Conservation (phyloP, 345 rosid species). For the Lumnitzera littorea region DNA sequence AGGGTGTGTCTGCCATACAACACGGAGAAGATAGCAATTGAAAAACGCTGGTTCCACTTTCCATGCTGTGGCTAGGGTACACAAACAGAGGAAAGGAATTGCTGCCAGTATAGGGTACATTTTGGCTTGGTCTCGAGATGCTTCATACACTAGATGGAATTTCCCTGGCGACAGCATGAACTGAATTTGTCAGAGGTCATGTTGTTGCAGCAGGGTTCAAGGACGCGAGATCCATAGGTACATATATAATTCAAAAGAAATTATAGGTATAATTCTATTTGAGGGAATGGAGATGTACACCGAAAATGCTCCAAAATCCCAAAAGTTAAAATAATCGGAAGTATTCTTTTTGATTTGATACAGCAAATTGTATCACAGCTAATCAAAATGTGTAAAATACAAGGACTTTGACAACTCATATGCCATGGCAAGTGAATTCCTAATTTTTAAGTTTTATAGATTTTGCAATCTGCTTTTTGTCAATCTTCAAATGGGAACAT, state of each 20-base stretch:
- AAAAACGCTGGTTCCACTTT: not conserved
- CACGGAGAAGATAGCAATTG: constrained; percentile 14
- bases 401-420: constrained; percentile 2
- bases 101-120: not conserved
- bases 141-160: too few relatives aligned
- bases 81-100: not conserved
- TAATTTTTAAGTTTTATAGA: constrained; percentile 1
- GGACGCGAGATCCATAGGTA: not conserved
- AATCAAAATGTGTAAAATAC: too few relatives aligned
- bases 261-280: not conserved
- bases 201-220: too few relatives aligned
- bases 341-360: too few relatives aligned
- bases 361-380: too few relatives aligned
- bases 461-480: too few relatives aligned
- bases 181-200: too few relatives aligned
- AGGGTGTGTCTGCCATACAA: constrained; percentile 69
- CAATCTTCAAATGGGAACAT: too few relatives aligned
- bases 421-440: not conserved
- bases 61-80: not conserved
- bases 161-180: too few relatives aligned
- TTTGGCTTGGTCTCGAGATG: too few relatives aligned
- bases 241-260: not conserved
- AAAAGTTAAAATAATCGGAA: not conserved
- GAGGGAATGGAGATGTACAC: not conserved
- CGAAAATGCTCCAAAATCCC: not conserved